Conservation (phyloP, 2,329 filamentous ascomycete genomes). For the Monosporascus ibericus region DNA sequence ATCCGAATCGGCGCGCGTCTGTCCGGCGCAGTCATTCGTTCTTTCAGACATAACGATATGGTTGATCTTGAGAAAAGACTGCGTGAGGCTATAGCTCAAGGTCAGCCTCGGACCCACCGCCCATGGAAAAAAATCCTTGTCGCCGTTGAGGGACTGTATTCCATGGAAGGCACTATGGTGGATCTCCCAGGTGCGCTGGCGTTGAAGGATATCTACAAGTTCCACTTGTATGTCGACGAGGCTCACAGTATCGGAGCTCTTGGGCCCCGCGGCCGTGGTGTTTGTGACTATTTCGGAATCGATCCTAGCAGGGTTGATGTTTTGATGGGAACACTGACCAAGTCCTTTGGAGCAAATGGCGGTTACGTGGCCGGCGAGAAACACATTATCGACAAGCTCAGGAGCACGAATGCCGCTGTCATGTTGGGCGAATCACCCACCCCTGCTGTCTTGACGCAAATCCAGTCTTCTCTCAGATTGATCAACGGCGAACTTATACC, state of each 20-base stretch:
- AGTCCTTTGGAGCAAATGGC: constrained; percentile 96
- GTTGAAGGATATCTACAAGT: constrained; percentile 95
- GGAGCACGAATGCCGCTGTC: constrained; percentile 77
- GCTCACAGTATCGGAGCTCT: constrained; percentile 93
- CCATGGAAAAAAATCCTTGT: constrained; percentile 99
- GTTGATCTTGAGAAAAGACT: constrained; percentile 76
- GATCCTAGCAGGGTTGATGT: constrained; percentile 86
- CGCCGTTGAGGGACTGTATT: constrained; percentile 94
- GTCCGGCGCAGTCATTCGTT: constrained; percentile 88
- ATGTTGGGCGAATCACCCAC: constrained; percentile 82
- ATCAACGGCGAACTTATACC: constrained; percentile 84
- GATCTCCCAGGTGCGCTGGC: constrained; percentile 85
- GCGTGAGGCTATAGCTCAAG: constrained; percentile 89
- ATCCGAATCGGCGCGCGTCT: constrained; percentile 93
- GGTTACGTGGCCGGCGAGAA: constrained; percentile 91
- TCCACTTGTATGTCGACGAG: constrained; percentile 91
- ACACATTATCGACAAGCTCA: constrained; percentile 85
- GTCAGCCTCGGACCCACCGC: constrained; percentile 94
- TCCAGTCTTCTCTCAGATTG: constrained; percentile 76
- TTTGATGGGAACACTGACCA: constrained; percentile 96
- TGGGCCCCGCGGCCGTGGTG: constrained; percentile 80
- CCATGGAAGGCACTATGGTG: constrained; percentile 98
- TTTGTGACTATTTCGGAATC: constrained; percentile 95
- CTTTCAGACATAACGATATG: constrained; percentile 99
- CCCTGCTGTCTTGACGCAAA: constrained; percentile 86